These are phyloP conservation scores for Podospora tetraspora DNA, from an alignment of 495 filamentous ascomycete genomes.

Conservation along the genomic window DNA sequence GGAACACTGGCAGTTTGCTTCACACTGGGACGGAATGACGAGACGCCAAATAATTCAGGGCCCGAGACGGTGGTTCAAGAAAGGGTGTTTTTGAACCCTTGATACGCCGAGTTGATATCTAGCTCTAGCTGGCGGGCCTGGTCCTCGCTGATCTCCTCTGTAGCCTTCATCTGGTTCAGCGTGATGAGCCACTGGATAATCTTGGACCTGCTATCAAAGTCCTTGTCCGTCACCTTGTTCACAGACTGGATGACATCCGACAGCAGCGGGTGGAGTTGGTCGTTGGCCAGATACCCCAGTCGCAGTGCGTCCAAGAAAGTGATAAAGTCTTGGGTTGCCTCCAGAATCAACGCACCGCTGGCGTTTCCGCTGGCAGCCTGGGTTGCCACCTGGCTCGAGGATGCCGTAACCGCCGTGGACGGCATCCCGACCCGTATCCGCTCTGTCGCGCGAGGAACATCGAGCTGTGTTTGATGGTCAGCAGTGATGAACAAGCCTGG, in stretches of 20 bases:
- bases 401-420: constrained; percentile 54
- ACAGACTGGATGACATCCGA: constrained; percentile 93
- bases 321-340: constrained; percentile 96
- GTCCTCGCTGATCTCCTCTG: constrained; percentile 81
- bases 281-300: constrained; percentile 84
- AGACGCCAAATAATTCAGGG: background rate
- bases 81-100: constrained; percentile 71
- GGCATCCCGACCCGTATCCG: constrained; percentile 83
- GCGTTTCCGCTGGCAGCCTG: constrained; percentile 48
- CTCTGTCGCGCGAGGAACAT: constrained; percentile 90
- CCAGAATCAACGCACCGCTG: constrained; percentile 69
- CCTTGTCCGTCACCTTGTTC: constrained; percentile 88
- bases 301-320: constrained; percentile 93
- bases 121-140: constrained; percentile 82
- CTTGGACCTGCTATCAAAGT: constrained; percentile 91
- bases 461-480: constrained; percentile 56
- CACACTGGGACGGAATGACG: background rate
- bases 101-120: constrained; percentile 85
- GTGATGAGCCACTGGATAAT: constrained; percentile 98
- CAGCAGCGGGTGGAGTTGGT: constrained; percentile 87
- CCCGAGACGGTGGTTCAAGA: constrained; percentile 12
- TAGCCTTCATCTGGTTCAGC: constrained; percentile 93
- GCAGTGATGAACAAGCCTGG: background rate
- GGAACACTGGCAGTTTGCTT: background rate
- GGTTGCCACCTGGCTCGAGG: constrained; percentile 39